Evolutionary conservation across 2,329 filamentous ascomycete species (phyloP), one percentile per base, ranked within the genome.

Genomic region (Aspergillus latus): DNA sequence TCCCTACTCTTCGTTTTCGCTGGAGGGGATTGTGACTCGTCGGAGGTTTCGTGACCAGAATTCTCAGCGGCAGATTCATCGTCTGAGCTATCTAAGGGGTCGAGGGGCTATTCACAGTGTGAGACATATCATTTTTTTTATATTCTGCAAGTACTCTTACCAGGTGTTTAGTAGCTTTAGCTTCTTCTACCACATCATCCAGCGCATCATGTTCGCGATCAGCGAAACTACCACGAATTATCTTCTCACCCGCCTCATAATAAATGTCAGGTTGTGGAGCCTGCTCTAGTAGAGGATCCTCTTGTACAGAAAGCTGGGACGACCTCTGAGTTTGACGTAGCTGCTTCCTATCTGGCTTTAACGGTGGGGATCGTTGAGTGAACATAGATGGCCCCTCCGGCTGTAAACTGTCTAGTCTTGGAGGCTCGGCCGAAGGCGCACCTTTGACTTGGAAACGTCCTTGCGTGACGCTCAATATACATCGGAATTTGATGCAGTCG

Each of bases 401-500:
- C 28, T 49, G 34, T 15, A 43, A 13, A 42, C 59, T 49, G n/a
- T 42, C 30, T 16, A 37, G 57, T 54, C 60, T 58, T 59, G 52
- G 29, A 0, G 62, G 44, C 16, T 61, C 50, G 21, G 59, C 46
- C 34, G 40, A 34, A n/a, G 36, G 30, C 7, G 49, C 59, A 42
- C 68, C 63, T 54, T 63, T 59, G 52, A 66, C 59, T 77, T 73
- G 66, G 74, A 77, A 42, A 82, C 89, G 50, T 67, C 68, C 28
- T 89, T 78, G 57, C 69, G 74, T 73, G 4, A 82, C 78, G 59
- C 89, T 84, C 13, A 90, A 71, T 0, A 91, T 60, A 1, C 74
- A 72, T 5, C 78, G 76, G 59, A 83, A 85, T 36, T 76, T 74
- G 37, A 90, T 80, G 61, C 88, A 92, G 54, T 92, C 88, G 2